Evolutionary conservation across 768 basidiomycete species (phyloP).

Genomic region (Candolleomyces eurysporus): DNA sequence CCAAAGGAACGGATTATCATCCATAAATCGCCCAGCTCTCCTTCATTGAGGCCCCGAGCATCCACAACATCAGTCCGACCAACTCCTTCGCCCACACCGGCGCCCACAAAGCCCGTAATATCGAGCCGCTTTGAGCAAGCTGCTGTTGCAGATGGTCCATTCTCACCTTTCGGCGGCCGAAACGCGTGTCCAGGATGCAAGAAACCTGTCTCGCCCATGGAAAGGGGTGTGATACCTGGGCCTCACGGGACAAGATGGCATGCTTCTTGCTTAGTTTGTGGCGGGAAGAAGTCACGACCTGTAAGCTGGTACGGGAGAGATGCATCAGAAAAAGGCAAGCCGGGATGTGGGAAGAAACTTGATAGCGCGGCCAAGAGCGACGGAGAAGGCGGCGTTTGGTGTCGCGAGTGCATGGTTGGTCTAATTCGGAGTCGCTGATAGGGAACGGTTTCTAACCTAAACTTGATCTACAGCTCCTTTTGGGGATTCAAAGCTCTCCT

Average conservation of each 20-base stretch:
- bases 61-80: not conserved
- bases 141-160: constrained; percentile 23
- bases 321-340: constrained; percentile 47
- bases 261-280: constrained; percentile 72
- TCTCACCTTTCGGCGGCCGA: constrained; percentile 59
- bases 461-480: constrained; percentile 45
- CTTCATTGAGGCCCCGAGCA: constrained; percentile 17
- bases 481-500: constrained; percentile 48
- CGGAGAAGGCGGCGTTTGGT: constrained; percentile 71
- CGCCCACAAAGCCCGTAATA: constrained; percentile 14
- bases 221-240: constrained; percentile 81
- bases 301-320: constrained; percentile 41
- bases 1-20: constrained; percentile 40
- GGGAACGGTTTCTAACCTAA: not conserved
- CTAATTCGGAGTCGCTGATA: not conserved
- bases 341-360: constrained; percentile 80
- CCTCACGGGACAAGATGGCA: constrained; percentile 85
- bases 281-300: constrained; percentile 53
- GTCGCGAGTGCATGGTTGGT: constrained; percentile 78
- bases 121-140: constrained; percentile 29
- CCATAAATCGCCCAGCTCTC: constrained; percentile 30
- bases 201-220: constrained; percentile 76
- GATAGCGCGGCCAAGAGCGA: constrained; percentile 82
- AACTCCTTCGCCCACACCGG: constrained; percentile 13
- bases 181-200: constrained; percentile 74